A percentile compares a stretch with the other conserved stretches of the same genome.
These are phyloP conservation scores for Lobosporangium transversale DNA, from an alignment of 192 early-diverging fungal genomes.

Conservation along the genomic window DNA sequence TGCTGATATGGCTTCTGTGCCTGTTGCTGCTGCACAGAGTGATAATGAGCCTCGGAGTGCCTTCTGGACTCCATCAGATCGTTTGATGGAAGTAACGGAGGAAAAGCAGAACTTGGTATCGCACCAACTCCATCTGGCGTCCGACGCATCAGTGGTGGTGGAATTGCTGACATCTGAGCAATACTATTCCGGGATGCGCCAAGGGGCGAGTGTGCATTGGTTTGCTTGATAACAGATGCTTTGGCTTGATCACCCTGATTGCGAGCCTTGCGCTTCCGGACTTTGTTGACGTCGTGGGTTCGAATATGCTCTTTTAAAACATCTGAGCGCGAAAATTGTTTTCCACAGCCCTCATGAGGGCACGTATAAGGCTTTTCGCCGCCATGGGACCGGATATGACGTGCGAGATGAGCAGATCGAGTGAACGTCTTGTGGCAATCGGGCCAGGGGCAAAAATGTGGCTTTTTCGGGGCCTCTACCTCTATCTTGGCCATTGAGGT, in stretches of 20 bases:
- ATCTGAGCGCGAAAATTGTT: constrained; percentile 80
- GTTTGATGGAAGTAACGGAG: not conserved
- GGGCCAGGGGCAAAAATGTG: constrained; percentile 45
- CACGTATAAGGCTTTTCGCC: constrained; percentile 81
- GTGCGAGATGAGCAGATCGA: constrained; percentile 73
- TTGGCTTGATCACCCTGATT: not conserved
- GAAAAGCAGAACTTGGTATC: not conserved
- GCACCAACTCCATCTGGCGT: constrained; percentile 15
- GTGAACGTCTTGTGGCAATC: constrained; percentile 51
- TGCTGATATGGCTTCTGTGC: not conserved
- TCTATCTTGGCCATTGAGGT: not conserved
- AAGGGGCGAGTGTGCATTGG: not conserved
- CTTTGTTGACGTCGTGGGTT: constrained; percentile 82
- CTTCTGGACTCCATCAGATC: constrained; percentile 1
- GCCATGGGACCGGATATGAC: constrained; percentile 81
- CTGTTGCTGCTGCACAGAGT: not conserved
- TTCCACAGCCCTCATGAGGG: constrained; percentile 64
- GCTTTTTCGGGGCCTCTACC: constrained; percentile 12
- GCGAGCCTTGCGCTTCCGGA: constrained; percentile 34
- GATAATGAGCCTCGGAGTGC: constrained; percentile 5
- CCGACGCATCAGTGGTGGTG: constrained; percentile 20
- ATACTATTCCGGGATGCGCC: not conserved
- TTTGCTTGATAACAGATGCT: not conserved
- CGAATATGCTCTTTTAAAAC: constrained; percentile 80
- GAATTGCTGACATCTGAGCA: constrained; percentile 16